Evolutionary conservation across 805 yeast genomes (phyloP), one percentile per base, ranked within the genome.

Genomic region (Sugiyamaella qingdaonensis): DNA sequence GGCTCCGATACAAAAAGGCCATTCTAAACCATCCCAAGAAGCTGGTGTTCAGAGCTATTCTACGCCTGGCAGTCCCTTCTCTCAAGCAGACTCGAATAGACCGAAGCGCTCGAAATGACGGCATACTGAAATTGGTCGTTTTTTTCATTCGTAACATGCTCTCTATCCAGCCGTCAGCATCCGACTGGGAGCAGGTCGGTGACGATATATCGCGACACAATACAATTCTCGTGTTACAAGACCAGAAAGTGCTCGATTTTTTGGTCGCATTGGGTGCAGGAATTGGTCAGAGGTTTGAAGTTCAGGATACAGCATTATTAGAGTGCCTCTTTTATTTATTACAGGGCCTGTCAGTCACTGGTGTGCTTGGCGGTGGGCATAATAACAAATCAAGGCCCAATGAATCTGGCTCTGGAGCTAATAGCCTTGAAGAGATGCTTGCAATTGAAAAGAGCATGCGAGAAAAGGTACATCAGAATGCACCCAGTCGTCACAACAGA

Each of bases 401-500:
- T 19, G 43, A 21, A 13, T 14, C 43, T 11, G 24, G 14, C 24
- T 18, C 27, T 27, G 5, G 10, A 11, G 47, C 33, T 9, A 37
- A 32, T 34, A 60, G 60, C 42, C 55, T 68, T 27, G 67, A 74
- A 42, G 78, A 76, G 18, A 65, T 88, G 7, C 71, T 89, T n/a
- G 71, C 73, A 1, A 77, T 77, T 51, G 97, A 92, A 63, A 73
- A 77, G 18, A 74, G 75, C 32, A 65, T 84, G 55, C 80, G 79
- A 54, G 73, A 70, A 39, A 64, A 67, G 33, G 75, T 81, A 47
- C 72, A 74, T 29, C 78, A 77, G 66, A 69, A 74, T 49, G 73
- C 82, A 1, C 78, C 87, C 1, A 76, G 88, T 0, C 77, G 99
- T 46, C 99, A 92, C 65, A 91, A 94, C 2, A 77, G 96, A 49